A percentile compares a stretch with the other conserved stretches of the same genome.
Conservation (phyloP, 2,329 filamentous ascomycete genomes). For the Diaporthe ampelina region DNA sequence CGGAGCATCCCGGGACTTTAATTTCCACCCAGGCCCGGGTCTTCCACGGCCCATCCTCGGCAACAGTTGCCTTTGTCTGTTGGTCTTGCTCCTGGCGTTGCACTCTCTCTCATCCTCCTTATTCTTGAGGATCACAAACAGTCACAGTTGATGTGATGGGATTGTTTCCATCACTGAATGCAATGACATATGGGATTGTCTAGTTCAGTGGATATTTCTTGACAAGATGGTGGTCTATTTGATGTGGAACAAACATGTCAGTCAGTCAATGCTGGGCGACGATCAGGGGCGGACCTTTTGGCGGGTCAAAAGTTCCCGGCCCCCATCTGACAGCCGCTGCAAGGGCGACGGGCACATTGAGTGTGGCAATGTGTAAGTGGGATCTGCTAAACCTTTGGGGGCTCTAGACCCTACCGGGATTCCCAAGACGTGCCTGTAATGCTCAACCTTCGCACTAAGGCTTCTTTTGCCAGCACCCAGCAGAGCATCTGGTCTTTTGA, state of each 20-base stretch:
- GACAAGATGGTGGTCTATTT: neutral
- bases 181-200: neutral
- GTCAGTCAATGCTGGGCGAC: slow-evolving; percentile 9
- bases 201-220: neutral
- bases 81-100: neutral
- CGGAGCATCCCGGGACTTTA: slow-evolving; percentile 32
- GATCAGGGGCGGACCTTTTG: slow-evolving; percentile 31
- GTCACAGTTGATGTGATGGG: neutral
- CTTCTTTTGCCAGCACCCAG: neutral
- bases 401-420: slow-evolving; percentile 10
- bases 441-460: neutral
- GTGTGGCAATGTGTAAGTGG: slow-evolving; percentile 31
- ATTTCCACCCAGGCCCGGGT: slow-evolving; percentile 15
- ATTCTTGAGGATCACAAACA: neutral
- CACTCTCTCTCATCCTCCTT: neutral
- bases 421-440: slow-evolving; percentile 12
- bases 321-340: slow-evolving; percentile 6
- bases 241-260: slow-evolving; percentile 21
- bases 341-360: neutral
- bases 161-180: neutral
- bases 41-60: slow-evolving; percentile 12
- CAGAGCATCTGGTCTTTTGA: slow-evolving; percentile 15
- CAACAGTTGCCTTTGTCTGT: neutral
- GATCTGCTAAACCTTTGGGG: slow-evolving; percentile 32
- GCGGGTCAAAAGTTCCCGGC: slow-evolving; percentile 31